phyloP scores from a whole-genome alignment of 2,329 filamentous ascomycete genomes.

The Aspergillus caelatus region DNA sequence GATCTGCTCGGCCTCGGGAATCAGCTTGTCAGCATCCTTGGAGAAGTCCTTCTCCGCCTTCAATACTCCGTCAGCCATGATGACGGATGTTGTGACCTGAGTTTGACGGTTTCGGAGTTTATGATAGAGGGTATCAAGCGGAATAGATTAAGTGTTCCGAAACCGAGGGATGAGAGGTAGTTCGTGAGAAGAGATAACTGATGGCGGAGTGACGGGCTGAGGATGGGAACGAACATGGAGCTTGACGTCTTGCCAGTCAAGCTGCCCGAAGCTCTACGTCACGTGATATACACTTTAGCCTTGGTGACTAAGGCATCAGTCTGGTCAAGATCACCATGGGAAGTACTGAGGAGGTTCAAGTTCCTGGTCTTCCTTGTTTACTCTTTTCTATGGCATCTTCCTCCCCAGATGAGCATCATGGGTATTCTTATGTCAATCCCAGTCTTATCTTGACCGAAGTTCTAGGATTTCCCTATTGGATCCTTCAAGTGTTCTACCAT shows the following conservation, averaged over 20 bases:
- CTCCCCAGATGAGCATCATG: not conserved
- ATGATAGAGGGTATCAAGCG: not conserved
- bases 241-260: slow-evolving; percentile 24
- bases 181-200: slow-evolving; percentile 16
- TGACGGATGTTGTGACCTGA: slow-evolving; percentile 34
- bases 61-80: slow-evolving; percentile 79
- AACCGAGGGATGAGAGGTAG: slow-evolving; percentile 8
- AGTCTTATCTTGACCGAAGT: no score
- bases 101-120: slow-evolving; percentile 14
- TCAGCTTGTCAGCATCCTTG: slow-evolving; percentile 89
- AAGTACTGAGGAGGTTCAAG: not conserved
- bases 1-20: slow-evolving; percentile 87
- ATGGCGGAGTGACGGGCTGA: slow-evolving; percentile 4
- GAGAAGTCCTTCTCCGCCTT: slow-evolving; percentile 99
- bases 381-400: not conserved
- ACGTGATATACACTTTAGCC: slow-evolving; percentile 28
- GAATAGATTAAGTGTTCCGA: slow-evolving; percentile 6
- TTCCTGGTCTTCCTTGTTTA: not conserved
- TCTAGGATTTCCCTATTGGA: not conserved
- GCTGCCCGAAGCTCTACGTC: slow-evolving; percentile 32
- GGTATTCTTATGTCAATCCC: not conserved
- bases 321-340: not conserved
- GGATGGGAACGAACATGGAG: slow-evolving; percentile 18
- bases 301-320: not conserved
- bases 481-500: not conserved